Base-by-base conservation (phyloP, 2,329 filamentous ascomycete species). In the Chaetomiaceae sp. region DNA sequence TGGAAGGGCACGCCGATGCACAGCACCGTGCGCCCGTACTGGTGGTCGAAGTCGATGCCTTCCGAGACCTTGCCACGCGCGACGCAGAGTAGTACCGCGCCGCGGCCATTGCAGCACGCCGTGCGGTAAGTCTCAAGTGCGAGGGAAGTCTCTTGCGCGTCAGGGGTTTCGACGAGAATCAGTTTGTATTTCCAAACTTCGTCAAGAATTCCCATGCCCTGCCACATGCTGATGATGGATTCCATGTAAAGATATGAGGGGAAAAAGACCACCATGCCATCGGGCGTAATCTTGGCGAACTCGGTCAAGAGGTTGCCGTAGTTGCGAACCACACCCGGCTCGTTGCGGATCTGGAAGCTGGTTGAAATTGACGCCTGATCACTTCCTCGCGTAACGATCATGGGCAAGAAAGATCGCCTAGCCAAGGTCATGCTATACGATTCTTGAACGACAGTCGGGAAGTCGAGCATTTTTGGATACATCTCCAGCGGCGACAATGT, bases 181-280 rank as follows among this genome's bases (percentile, higher is more conserved):
- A 99, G 80, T 69, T 99, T 99, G 76, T 96, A 96, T 70, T 96
- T 96, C 94, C 94, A 99, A 29, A 99, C 90, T 67, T 94, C 88
- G 71, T 99, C 94, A 32, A 99, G 76, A 58, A 97, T 96, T 23
- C 90, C 90, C 91, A 97, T 97, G 51, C 90, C 90, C 69, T 99
- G 94, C 94, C 94, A 99, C 84, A 96, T 96, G 68, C 87, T 92
- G 68, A 99, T 96, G 67, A 97, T 97, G 48, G 87, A 94, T 68
- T 99, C 94, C 94, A 99, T 97, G 73, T 99, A 99, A 1, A 99
- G 80, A 64, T 99, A 99, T 0, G 90, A 96, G 0, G 94, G 95
- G 68, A 99, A 99, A 76, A 99, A 99, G 34, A 99, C 94, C n/a
- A 99, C 94, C 70, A 99, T 85, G 29, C 94, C 94, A 64, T 99